These are phyloP conservation scores for Ophiostoma sp. DNA, from an alignment of 2,329 filamentous ascomycete genomes.

Conservation along the genomic window DNA sequence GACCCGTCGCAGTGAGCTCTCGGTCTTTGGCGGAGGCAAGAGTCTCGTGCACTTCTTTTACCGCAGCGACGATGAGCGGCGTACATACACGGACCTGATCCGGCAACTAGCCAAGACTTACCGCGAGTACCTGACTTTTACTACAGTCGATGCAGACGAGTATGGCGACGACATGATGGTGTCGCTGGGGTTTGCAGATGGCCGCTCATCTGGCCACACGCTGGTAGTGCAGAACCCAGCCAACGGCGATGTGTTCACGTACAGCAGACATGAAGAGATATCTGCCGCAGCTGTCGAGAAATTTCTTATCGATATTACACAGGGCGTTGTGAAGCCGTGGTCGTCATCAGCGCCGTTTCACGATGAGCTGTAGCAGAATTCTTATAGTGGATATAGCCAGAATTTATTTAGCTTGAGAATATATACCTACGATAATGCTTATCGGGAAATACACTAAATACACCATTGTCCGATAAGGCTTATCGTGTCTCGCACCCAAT, in stretches of 20 bases:
- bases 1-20: slow-evolving; percentile 42
- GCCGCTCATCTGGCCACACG: slow-evolving; percentile 25
- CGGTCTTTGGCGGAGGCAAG: slow-evolving; percentile 30
- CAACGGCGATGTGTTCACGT: not conserved
- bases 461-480: not conserved
- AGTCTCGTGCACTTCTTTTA: slow-evolving; percentile 37
- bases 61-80: slow-evolving; percentile 31
- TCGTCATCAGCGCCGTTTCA: slow-evolving; percentile 28
- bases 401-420: not conserved
- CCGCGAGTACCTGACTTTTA: slow-evolving; percentile 44
- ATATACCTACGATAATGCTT: not conserved
- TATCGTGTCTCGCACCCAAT: not conserved
- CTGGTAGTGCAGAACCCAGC: slow-evolving; percentile 1
- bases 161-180: slow-evolving; percentile 43
- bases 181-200: slow-evolving; percentile 34
- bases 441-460: not conserved
- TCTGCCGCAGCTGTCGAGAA: not conserved
- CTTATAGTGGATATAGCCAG: not conserved
- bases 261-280: not conserved
- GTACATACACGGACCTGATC: slow-evolving; percentile 36
- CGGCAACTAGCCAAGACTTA: slow-evolving; percentile 42
- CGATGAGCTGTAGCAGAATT: slow-evolving; percentile 7
- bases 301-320: not conserved
- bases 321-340: slow-evolving; percentile 5
- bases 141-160: slow-evolving; percentile 43